Evolutionary conservation across 768 basidiomycete genomes (phyloP), one percentile per base, ranked within the genome.

Genomic region (Lactifluus pinguis): DNA sequence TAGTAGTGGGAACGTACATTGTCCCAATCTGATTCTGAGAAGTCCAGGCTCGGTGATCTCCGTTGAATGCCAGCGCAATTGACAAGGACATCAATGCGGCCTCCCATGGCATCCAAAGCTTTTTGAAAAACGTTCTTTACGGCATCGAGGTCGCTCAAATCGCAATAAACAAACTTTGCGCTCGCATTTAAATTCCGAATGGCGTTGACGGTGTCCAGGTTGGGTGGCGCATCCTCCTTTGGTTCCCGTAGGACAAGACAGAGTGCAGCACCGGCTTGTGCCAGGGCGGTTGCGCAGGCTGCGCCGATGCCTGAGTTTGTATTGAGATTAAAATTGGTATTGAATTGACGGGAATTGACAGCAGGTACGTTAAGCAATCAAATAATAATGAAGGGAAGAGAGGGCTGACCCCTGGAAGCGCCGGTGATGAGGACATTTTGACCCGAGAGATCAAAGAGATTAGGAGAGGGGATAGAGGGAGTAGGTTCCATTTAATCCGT

Each of bases 341-440:
- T 42, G 49, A 25, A 30, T 53, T 52, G 19, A 25, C 55, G 56
- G 55, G 32, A 62, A 52, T 53, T 51, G 57, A 55, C 32, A 55
- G 45, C 32, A 55, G 45, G 54, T 8, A 57, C 39, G 39, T 62
- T 29, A 48, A 41, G 39, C 49, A 49, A 54, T 54, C 39, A 49
- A 44, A 49, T 17, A 44, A 49, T 17, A 44, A 34, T 32, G 36
- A 30, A 49, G 38, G 50, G 54, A 29, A 52, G 42, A 3, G 62
- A 48, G 32, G 68, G 72, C 75, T 63, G 71, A 87, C 88, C 89
- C 72, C 89, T 78, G 25, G 87, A 83, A 36, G 85, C 87, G 62
- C 90, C 90, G 42, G 91, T 92, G 68, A 93, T 80, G 73, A 92
- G 83, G 39, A 80, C 87, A 59, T 80, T 86, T 69, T 84, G 77